phyloP scores from a whole-genome alignment of 495 filamentous ascomycete species.

The Hyphodiscus hymeniophilus region DNA sequence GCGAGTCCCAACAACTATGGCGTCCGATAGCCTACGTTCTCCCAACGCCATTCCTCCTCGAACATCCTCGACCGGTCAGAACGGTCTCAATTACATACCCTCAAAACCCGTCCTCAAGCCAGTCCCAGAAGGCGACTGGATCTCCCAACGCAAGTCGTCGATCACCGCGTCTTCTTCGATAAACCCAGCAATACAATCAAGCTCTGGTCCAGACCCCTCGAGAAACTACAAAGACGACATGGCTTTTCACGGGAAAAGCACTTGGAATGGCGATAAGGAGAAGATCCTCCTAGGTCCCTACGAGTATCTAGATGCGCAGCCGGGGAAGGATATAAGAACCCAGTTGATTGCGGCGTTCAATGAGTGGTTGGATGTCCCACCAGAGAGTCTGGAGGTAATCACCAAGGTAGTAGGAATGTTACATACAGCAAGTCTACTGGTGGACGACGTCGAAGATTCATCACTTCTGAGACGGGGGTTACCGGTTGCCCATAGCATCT shows the following conservation, averaged over 20 bases:
- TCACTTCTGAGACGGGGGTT: conserved; percentile 78
- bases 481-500: conserved; percentile 91
- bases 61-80: conserved; percentile 50
- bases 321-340: conserved; percentile 85
- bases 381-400: conserved; percentile 69
- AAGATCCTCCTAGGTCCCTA: conserved; percentile 76
- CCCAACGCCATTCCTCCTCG: conserved; percentile 66
- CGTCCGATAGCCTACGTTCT: conserved; percentile 10
- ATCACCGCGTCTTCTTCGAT: conserved; percentile 6
- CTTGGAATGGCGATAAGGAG: conserved; percentile 67
- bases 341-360: conserved; percentile 89
- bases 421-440: conserved; percentile 84
- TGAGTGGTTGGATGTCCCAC: conserved; percentile 77
- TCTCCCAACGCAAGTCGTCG: conserved; percentile 13
- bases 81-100: conserved; percentile 22
- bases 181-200: conserved; percentile 12
- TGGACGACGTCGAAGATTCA: conserved; percentile 88
- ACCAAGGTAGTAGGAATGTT: conserved; percentile 87
- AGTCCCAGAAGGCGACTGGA: conserved; percentile 51
- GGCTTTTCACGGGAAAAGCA: conserved; percentile 27
- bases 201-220: conserved; percentile 3
- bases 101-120: conserved; percentile 43
- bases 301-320: conserved; percentile 77
- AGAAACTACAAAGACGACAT: conserved; percentile 42
- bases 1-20: conserved; percentile 2